Evolutionary conservation across 768 basidiomycete genomes (phyloP), one percentile per base, ranked within the genome.

Genomic region (Sporobolomyces pararoseus): DNA sequence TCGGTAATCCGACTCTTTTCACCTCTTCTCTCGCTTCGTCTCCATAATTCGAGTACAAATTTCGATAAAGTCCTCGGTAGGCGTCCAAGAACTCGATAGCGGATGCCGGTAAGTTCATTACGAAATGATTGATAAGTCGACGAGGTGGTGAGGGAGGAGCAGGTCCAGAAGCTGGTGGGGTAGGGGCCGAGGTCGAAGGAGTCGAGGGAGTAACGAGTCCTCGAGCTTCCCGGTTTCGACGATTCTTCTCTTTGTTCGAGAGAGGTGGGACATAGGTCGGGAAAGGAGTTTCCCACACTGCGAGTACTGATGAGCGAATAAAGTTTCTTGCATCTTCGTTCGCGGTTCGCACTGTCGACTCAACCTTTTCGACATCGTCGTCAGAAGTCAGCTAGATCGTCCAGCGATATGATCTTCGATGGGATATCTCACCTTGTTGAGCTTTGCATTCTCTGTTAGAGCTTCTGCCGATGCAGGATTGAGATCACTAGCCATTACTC

Each of bases 41-140:
- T 17, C 69, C 64, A n/a, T 63, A 21, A 14, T 57, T 55, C 49
- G 77, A 82, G 77, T 75, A 79, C 29, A 82, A 74, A 6, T 82
- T 77, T 7, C 80, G 77, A 55, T 90, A 83, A 67, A 89, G 83
- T 2, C 91, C 92, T 5, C 85, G 84, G 82, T 91, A 96, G 2
- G 90, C 90, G 76, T 89, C 89, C 60, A 99, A 83, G 80, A 98
- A 97, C 42, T 85, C 83, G 63, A 97, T 86, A 0, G 94, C 96
- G 31, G 88, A 87, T 74, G 91, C 92, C 3, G 96, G 96, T 25
- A 99, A 83, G 79, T 99, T 99, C 93, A 99, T 95, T n/a, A 96
- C 88, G 77, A 91, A 93, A 78, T 96, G 95, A 17, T 86, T 81
- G 72, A 96, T 86, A 51, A 84, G 80, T 64, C 79, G 82, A 66